A percentile compares a stretch with the other conserved stretches of the same genome.
phyloP scores from a whole-genome alignment of 2,329 filamentous ascomycete genomes.

The Arthrobotrys musiformis region DNA sequence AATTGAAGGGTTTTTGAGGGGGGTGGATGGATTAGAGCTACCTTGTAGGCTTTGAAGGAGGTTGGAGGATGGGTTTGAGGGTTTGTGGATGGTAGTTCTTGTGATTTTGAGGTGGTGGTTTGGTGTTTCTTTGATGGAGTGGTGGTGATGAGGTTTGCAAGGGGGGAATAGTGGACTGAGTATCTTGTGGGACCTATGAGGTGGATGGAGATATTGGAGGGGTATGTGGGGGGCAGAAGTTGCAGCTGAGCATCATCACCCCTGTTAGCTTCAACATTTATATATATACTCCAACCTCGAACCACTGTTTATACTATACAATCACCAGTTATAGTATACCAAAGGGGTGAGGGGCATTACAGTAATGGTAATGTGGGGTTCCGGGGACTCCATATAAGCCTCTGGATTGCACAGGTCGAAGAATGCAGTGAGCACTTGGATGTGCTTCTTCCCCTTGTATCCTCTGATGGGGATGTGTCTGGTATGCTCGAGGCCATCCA shows the following conservation, averaged over 20 bases:
- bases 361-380: conserved; percentile 38
- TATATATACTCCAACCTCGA: no score
- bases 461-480: conserved; percentile 29
- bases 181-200: conserved; percentile 39
- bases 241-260: conserved; percentile 27
- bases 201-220: background rate
- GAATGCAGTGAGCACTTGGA: conserved; percentile 41
- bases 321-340: background rate
- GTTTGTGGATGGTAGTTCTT: background rate
- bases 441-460: conserved; percentile 42
- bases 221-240: conserved; percentile 15
- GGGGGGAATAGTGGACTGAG: conserved; percentile 45
- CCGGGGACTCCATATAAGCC: conserved; percentile 11
- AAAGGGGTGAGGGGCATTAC: conserved; percentile 3
- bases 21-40: conserved; percentile 44
- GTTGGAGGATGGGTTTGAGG: conserved; percentile 2
- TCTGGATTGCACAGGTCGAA: conserved; percentile 52
- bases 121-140: conserved; percentile 36
- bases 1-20: conserved; percentile 29
- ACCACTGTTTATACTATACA: no score
- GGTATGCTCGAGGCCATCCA: conserved; percentile 35
- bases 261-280: background rate
- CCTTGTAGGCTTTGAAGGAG: conserved; percentile 54
- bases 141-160: conserved; percentile 43
- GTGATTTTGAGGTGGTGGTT: background rate